These are phyloP conservation scores for Gypsophila paniculata DNA, from an alignment of 179 eudicot species.

Conservation along the genomic window DNA sequence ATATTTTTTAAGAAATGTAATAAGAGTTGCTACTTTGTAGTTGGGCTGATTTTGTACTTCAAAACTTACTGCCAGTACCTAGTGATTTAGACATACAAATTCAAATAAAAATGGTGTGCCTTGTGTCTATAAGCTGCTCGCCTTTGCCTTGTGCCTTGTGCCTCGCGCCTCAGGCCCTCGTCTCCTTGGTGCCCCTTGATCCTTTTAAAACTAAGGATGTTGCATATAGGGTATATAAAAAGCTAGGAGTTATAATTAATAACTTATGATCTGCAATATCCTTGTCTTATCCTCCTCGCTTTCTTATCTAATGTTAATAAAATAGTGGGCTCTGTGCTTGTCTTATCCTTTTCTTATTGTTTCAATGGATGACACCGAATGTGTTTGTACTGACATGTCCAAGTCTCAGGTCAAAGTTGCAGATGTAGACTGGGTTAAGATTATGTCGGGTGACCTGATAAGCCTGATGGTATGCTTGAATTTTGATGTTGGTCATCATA, in stretches of 20 bases:
- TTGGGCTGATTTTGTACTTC: slow-evolving; percentile 5
- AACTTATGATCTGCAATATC: background rate
- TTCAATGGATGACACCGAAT: background rate
- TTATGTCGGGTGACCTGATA: slow-evolving; percentile 52
- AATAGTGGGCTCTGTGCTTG: background rate
- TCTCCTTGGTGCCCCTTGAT: too few relatives aligned
- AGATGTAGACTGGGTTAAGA: slow-evolving; percentile 77
- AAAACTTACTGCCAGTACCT: background rate
- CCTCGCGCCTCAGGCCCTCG: too few relatives aligned
- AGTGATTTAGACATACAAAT: too few relatives aligned
- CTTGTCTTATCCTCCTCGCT: background rate
- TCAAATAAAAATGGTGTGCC: too few relatives aligned
- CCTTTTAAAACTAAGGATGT: too few relatives aligned
- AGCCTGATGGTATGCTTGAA: slow-evolving; percentile 54
- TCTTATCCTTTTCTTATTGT: background rate
- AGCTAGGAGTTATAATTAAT: too few relatives aligned
- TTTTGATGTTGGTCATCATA: background rate
- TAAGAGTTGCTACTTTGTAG: slow-evolving; percentile 4
- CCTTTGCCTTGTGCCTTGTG: too few relatives aligned
- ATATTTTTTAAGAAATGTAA: background rate
- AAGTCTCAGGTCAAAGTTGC: slow-evolving; percentile 67
- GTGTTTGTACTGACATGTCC: background rate
- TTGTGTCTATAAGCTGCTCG: too few relatives aligned
- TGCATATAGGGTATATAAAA: too few relatives aligned
- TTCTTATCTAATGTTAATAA: background rate